Conservation (phyloP, 2,329 filamentous ascomycete species). For the Fusarium solani-melongenae region DNA sequence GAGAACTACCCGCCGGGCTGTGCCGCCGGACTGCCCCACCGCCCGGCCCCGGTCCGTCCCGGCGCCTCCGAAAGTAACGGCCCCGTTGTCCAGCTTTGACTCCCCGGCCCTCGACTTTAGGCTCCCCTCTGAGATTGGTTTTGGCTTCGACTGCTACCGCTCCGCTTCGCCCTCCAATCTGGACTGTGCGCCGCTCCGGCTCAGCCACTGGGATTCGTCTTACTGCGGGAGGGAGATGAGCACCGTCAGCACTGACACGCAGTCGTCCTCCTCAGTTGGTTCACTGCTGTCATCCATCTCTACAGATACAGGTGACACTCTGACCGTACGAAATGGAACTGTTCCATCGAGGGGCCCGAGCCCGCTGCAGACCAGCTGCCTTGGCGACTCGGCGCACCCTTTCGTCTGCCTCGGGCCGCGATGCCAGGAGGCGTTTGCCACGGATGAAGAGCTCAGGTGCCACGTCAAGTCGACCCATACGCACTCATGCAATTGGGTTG, state of each 20-base stretch:
- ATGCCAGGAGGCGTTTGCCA: constrained; percentile 41
- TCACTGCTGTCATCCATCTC: constrained; percentile 46
- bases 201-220: neutral
- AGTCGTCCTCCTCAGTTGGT: constrained; percentile 43
- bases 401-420: constrained; percentile 44
- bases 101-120: neutral
- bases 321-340: constrained; percentile 18
- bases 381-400: constrained; percentile 23
- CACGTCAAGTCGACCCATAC: constrained; percentile 44
- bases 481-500: constrained; percentile 54
- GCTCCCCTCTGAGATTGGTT: constrained; percentile 10
- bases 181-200: neutral
- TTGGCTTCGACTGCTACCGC: constrained; percentile 17
- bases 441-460: constrained; percentile 36
- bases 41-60: constrained; percentile 15
- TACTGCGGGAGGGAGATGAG: constrained; percentile 35
- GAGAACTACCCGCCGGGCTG: neutral
- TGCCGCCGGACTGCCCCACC: constrained; percentile 23
- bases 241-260: constrained; percentile 41
- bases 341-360: constrained; percentile 39
- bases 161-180: constrained; percentile 25
- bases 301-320: constrained; percentile 43
- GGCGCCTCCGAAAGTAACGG: neutral
- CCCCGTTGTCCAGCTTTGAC: neutral
- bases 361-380: constrained; percentile 31